Conservation (phyloP, 129 eudicot species). For the Apium graveolens region DNA sequence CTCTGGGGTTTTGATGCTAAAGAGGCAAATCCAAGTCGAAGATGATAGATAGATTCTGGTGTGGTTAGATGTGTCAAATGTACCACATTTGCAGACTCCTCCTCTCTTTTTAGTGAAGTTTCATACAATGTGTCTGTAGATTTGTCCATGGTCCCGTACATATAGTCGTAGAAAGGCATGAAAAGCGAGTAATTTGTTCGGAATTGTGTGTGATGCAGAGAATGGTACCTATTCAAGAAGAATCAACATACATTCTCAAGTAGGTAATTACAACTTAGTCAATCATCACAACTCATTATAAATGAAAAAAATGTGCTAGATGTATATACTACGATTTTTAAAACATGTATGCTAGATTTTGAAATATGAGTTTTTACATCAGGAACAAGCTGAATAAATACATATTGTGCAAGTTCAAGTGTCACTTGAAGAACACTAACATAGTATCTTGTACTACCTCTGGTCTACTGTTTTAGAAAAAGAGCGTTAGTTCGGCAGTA, state of each 20-base stretch:
- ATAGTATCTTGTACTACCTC: too few species aligned
- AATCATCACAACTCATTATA: not conserved
- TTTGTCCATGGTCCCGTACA: slow-evolving; percentile 59
- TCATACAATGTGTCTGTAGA: slow-evolving; percentile 44
- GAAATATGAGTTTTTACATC: too few species aligned
- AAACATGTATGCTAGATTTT: not conserved
- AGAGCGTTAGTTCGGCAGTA: too few species aligned
- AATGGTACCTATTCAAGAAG: slow-evolving; percentile 38
- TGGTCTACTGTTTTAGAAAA: too few species aligned
- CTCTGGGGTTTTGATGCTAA: slow-evolving; percentile 43
- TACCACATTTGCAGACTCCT: slow-evolving; percentile 37
- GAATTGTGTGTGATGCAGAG: slow-evolving; percentile 65
- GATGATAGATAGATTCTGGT: slow-evolving; percentile 53
- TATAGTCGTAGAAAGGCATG: slow-evolving; percentile 66
- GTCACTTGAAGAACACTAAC: too few species aligned
- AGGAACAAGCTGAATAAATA: too few species aligned
- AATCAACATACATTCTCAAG: not conserved
- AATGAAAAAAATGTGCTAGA: not conserved
- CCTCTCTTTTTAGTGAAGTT: slow-evolving; percentile 30
- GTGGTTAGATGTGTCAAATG: slow-evolving; percentile 58
- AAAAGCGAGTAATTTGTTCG: slow-evolving; percentile 62
- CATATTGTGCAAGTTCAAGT: too few species aligned
- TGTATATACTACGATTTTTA: not conserved
- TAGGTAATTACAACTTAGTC: not conserved
- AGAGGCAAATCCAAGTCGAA: slow-evolving; percentile 52